phyloP scores from a whole-genome alignment of 1,139 yeast species.

The Zygosaccharomyces pseudobailii region DNA sequence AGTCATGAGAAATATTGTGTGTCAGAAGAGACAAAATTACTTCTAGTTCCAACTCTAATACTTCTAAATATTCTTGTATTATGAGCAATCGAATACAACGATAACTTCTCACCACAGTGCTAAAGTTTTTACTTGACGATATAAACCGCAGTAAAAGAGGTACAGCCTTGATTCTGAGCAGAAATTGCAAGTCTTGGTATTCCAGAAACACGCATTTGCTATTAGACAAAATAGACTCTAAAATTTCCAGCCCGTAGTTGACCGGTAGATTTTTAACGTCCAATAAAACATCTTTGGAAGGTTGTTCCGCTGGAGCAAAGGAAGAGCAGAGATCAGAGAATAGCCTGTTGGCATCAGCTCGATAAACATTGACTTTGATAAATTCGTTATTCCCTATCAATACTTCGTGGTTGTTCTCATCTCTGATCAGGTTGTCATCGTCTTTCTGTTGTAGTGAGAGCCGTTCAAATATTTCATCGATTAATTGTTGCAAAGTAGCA shows the following conservation, averaged over 20 bases:
- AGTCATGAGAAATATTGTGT: constrained; percentile 52
- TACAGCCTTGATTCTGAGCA: constrained; percentile 62
- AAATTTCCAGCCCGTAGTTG: constrained; percentile 70
- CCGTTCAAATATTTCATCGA: constrained; percentile 70
- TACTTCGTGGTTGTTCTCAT: constrained; percentile 34
- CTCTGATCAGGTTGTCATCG: constrained; percentile 34
- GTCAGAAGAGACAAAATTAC: constrained; percentile 70
- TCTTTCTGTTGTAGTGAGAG: constrained; percentile 32
- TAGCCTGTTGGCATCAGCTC: constrained; percentile 65
- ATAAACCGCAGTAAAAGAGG: constrained; percentile 70
- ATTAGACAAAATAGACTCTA: constrained; percentile 57
- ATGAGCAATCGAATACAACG: constrained; percentile 62
- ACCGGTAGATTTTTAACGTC: constrained; percentile 54
- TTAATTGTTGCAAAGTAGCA: constrained; percentile 85
- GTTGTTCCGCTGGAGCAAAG: constrained; percentile 41
- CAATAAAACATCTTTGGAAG: constrained; percentile 45
- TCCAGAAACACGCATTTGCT: constrained; percentile 52
- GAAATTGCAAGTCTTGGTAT: constrained; percentile 59
- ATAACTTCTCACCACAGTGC: constrained; percentile 67
- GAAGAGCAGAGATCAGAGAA: constrained; percentile 68
- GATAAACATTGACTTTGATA: constrained; percentile 45
- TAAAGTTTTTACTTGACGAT: constrained; percentile 57
- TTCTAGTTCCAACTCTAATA: constrained; percentile 74
- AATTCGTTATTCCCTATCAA: constrained; percentile 43
- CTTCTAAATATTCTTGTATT: constrained; percentile 49